These are phyloP conservation scores for Pyrus communis DNA, from an alignment of 306 rosid species.

Conservation along the genomic window DNA sequence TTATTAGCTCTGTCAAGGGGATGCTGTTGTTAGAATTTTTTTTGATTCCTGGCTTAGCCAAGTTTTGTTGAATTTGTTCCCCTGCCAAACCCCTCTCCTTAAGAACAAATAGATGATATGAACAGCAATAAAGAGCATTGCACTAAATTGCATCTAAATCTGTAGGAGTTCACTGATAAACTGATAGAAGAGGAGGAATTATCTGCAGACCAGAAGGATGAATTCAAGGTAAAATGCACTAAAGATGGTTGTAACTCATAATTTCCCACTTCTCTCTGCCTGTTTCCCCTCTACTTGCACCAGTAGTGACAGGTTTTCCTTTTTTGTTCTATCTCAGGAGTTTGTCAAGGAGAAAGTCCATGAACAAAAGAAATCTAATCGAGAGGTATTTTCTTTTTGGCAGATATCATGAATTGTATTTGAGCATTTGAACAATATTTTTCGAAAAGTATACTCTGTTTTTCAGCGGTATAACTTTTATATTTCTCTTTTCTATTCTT, in stretches of 20 bases:
- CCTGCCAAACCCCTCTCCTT: not conserved
- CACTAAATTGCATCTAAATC: slow-evolving; percentile 11
- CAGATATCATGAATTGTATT: not conserved
- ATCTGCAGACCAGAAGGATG: slow-evolving; percentile 55
- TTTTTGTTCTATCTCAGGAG: slow-evolving; percentile 36
- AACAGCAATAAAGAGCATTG: not conserved
- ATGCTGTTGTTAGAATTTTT: not conserved
- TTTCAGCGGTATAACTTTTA: not conserved
- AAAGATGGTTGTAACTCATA: not conserved
- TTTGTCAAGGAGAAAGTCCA: slow-evolving; percentile 76
- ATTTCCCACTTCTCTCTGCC: not conserved
- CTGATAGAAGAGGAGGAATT: slow-evolving; percentile 64
- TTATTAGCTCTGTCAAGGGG: no score
- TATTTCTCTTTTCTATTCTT: not conserved
- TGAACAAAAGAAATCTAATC: slow-evolving; percentile 68
- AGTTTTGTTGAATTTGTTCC: not conserved
- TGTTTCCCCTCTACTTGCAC: not conserved
- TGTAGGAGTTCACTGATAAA: slow-evolving; percentile 71
- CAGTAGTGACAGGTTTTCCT: not conserved
- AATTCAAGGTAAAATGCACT: slow-evolving; percentile 51
- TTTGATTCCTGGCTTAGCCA: not conserved
- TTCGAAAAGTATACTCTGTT: not conserved
- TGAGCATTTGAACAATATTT: not conserved
- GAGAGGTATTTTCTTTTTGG: slow-evolving; percentile 37
- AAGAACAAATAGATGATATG: not conserved